Evolutionary conservation across 805 yeast genomes (phyloP).

Genomic region (Candida ascalaphidarum): DNA sequence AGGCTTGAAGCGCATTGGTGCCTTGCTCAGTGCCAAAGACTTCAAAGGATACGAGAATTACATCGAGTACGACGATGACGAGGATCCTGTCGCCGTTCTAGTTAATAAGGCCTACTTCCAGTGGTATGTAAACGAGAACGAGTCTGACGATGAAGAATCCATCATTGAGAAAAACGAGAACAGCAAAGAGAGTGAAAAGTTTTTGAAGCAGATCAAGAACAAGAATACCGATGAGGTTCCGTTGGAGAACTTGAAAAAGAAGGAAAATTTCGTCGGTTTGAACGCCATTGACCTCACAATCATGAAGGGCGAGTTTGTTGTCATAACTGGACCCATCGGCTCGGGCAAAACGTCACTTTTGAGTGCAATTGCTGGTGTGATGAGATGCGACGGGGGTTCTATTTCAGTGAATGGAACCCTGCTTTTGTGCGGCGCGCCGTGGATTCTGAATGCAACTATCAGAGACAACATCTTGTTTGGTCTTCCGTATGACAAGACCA

Average conservation of each 20-base stretch:
- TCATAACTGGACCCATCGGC: conserved; percentile 28
- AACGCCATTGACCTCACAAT: conserved; percentile 14
- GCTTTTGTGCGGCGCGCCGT: conserved; percentile 24
- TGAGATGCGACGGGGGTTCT: conserved; percentile 1
- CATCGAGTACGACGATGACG: conserved; percentile 2
- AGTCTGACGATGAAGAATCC: neutral
- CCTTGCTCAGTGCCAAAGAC: conserved; percentile 9
- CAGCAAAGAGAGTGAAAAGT: conserved; percentile 1
- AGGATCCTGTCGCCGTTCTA: neutral
- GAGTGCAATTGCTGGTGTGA: conserved; percentile 2
- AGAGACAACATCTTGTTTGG: conserved; percentile 26
- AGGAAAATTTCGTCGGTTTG: conserved; percentile 16
- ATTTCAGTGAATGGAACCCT: conserved; percentile 14
- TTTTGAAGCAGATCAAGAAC: neutral
- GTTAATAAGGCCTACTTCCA: too few relatives aligned
- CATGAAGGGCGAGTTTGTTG: conserved; percentile 25
- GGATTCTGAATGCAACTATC: conserved; percentile 29
- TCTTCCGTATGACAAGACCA: conserved; percentile 10
- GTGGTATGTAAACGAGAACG: neutral
- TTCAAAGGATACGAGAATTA: conserved; percentile 4
- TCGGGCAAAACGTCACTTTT: conserved; percentile 14
- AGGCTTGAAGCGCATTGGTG: conserved; percentile 7
- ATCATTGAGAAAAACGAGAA: conserved; percentile 2
- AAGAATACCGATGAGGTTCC: too few relatives aligned
- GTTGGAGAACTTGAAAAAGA: too few relatives aligned